These are phyloP conservation scores for Linum trigynum DNA, from an alignment of 345 rosid species.

Conservation along the genomic window DNA sequence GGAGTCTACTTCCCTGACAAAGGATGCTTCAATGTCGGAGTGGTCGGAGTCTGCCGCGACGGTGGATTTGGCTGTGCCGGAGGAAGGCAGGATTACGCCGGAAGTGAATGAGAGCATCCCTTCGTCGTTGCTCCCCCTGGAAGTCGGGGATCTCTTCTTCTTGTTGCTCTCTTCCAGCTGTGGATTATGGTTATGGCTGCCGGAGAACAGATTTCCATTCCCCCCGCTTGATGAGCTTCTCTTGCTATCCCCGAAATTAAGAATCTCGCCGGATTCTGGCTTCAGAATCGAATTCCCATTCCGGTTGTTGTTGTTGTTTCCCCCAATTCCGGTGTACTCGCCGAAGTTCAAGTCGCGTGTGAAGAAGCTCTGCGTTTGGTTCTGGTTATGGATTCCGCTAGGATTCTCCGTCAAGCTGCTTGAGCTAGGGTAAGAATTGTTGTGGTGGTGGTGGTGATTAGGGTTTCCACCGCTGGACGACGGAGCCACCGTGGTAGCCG, in stretches of 20 bases:
- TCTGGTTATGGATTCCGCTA: constrained; percentile 17
- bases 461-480: constrained; percentile 28
- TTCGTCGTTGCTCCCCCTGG: constrained; percentile 16
- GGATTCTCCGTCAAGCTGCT: constrained; percentile 44
- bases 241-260: constrained; percentile 74
- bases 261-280: constrained; percentile 67
- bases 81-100: constrained; percentile 49
- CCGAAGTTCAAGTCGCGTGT: constrained; percentile 64
- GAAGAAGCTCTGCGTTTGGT: constrained; percentile 33
- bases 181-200: constrained; percentile 26
- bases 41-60: constrained; percentile 14
- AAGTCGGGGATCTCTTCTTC: constrained; percentile 43
- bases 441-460: constrained; percentile 18
- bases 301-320: constrained; percentile 21
- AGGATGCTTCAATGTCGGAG: constrained; percentile 29
- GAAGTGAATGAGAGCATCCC: constrained; percentile 56
- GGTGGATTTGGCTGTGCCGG: constrained; percentile 42
- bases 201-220: constrained; percentile 40
- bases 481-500: not conserved
- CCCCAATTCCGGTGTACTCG: constrained; percentile 35
- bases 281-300: constrained; percentile 44
- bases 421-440: constrained; percentile 22
- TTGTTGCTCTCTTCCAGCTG: constrained; percentile 43
- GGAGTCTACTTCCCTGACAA: constrained; percentile 21
- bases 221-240: constrained; percentile 31